Conservation (phyloP, 2,329 filamentous ascomycete species). For the Coniochaeta prunicola region DNA sequence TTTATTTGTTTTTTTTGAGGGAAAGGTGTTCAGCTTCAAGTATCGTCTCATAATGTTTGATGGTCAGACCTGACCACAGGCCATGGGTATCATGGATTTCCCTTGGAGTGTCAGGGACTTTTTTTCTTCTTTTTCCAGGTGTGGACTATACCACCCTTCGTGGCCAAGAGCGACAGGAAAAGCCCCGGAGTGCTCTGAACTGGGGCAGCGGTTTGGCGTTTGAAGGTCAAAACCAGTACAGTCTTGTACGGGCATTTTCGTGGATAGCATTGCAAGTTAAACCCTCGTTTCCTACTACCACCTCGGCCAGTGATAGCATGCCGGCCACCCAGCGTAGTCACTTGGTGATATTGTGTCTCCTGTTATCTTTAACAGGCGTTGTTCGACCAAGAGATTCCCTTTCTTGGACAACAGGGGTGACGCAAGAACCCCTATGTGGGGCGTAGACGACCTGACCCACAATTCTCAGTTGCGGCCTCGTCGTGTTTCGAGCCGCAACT, state of each 20-base stretch:
- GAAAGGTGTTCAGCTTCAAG: too few relatives aligned
- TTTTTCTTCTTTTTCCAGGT: too few relatives aligned
- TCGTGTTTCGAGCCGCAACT: not conserved
- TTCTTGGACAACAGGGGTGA: not conserved
- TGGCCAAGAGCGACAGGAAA: not conserved
- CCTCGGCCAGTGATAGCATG: not conserved
- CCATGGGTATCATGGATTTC: too few relatives aligned
- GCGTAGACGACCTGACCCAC: not conserved
- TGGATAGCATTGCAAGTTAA: not conserved
- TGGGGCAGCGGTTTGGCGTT: not conserved
- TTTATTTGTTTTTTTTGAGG: too few relatives aligned
- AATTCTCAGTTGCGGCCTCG: not conserved
- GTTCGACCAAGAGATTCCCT: not conserved
- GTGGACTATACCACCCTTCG: too few relatives aligned
- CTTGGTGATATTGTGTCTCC: too few relatives aligned
- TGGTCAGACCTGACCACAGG: too few relatives aligned
- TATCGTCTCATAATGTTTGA: too few relatives aligned
- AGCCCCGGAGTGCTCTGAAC: not conserved
- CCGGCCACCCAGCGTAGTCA: not conserved
- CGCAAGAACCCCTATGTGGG: not conserved
- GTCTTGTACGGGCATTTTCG: not conserved
- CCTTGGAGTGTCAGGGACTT: too few relatives aligned
- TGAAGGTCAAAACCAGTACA: not conserved
- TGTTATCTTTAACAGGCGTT: not conserved
- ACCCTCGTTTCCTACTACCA: not conserved